Evolutionary conservation across 2,329 filamentous ascomycete species (phyloP).

Genomic region (Leptographium lundbergii): DNA sequence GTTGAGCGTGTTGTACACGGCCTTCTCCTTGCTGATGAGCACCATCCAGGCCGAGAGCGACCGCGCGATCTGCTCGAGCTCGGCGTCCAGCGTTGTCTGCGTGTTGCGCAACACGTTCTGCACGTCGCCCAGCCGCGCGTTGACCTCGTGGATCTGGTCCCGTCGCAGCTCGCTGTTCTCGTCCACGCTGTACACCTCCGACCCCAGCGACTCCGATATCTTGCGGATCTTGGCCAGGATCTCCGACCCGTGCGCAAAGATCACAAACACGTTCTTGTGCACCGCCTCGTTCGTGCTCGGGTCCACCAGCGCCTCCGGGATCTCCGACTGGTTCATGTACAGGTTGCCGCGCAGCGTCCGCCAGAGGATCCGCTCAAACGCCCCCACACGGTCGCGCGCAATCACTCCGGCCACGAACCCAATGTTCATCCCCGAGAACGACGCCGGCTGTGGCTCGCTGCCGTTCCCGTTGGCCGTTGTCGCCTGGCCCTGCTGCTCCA

Average conservation of each 20-base stretch:
- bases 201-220: conserved; percentile 94
- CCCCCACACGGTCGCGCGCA: conserved; percentile 77
- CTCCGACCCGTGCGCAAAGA: conserved; percentile 97
- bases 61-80: conserved; percentile 85
- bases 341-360: conserved; percentile 91
- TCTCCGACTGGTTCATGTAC: conserved; percentile 99
- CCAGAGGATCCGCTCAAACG: conserved; percentile 97
- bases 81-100: conserved; percentile 82
- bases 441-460: conserved; percentile 41
- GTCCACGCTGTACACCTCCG: conserved; percentile 91
- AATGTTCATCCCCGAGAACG: conserved; percentile 97
- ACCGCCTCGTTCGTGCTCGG: conserved; percentile 84
- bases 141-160: conserved; percentile 96
- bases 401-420: conserved; percentile 97
- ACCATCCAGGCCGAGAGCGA: conserved; percentile 96
- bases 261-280: conserved; percentile 98
- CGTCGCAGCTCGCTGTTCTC: conserved; percentile 92
- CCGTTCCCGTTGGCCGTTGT: conserved; percentile 12
- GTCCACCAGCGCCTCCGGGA: conserved; percentile 83
- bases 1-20: conserved; percentile 90
- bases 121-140: conserved; percentile 81
- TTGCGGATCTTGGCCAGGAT: conserved; percentile 98
- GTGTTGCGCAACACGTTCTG: conserved; percentile 90
- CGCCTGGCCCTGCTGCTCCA: conserved; percentile 61
- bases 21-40: conserved; percentile 95